Base-by-base conservation (phyloP, 805 yeast species). In the Tetrapisispora fleetii region DNA sequence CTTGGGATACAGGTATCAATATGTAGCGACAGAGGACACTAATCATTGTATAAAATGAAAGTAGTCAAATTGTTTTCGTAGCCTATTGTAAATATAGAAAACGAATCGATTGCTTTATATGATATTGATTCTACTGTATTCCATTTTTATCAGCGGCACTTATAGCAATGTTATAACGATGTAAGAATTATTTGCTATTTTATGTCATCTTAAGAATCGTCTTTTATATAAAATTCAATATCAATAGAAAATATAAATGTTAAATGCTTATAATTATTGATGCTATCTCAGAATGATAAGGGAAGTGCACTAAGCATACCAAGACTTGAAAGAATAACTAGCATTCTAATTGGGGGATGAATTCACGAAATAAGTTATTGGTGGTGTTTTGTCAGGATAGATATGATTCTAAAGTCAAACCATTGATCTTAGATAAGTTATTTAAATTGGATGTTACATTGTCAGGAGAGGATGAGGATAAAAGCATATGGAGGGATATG, bases 401-500 rank as follows among this genome's bases (percentile, higher is more conserved):
- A 10, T 5, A 27, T 5, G 43, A n/a, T 6, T 24, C 22, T 27
- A 17, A 24, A 17, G n/a, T 27, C 4, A 40, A 40, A 27, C 22
- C 43, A 27, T n/a, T 18, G 6, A 27, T 40, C 7, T 28, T 46
- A 16, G 6, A 40, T 1, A 35, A 21, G 7, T 2, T 46, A 21
- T 46, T 40, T 28, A 14, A 36, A 14, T 24, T 49, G n/a, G 21
- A 42, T 40, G 45, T 3, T 5, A 27, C 21, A 49, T 6, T 35
- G 33, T 17, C 4, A 8, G 38, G 32, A 1, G 30, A 22, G 13
- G 49, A 44, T 3, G 7, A 17, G 9, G 39, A 40, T 22, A 43
- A 44, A 18, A 52, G 37, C 6, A 59, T 63, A 17, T n/a, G 57
- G 14, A 55, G 56, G 41, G 43, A 50, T 17, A 43, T 64, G 1